Conservation (phyloP, 2,329 filamentous ascomycete genomes). For the Pseudovirgaria hyperparasitica region DNA sequence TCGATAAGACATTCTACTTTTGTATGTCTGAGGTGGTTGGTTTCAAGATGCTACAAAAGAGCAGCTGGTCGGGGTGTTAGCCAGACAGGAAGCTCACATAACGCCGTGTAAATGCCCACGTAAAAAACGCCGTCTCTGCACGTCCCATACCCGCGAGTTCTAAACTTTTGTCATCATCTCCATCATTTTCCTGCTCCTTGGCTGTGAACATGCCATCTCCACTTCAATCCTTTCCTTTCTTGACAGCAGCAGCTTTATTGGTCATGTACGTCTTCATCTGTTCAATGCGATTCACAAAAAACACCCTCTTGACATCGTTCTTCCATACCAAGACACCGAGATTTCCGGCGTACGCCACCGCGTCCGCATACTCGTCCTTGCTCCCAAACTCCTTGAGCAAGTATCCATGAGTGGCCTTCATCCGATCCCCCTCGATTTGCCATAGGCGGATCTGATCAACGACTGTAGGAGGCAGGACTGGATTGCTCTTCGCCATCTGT, state of each 20-base stretch:
- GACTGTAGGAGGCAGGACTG: constrained; percentile 84
- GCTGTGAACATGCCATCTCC: not conserved
- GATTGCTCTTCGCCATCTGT: constrained; percentile 67
- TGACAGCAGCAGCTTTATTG: too few relatives aligned
- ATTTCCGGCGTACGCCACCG: constrained; percentile 69
- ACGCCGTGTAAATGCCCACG: not conserved
- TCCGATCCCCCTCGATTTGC: constrained; percentile 94
- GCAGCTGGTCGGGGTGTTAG: too few relatives aligned
- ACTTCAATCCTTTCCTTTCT: not conserved
- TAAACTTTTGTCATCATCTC: constrained; percentile 4
- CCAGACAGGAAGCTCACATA: not conserved
- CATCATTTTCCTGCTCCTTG: constrained; percentile 5
- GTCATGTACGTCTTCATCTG: constrained; percentile 74
- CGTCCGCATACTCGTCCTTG: constrained; percentile 54
- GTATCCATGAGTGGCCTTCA: constrained; percentile 73
- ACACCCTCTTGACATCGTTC: constrained; percentile 65
- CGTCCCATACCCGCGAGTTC: not conserved
- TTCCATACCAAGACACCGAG: constrained; percentile 84
- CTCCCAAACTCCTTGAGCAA: constrained; percentile 80
- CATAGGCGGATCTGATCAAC: constrained; percentile 95
- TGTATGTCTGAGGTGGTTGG: too few relatives aligned
- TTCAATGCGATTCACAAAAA: constrained; percentile 86
- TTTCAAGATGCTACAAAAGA: too few relatives aligned
- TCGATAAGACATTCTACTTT: too few relatives aligned
- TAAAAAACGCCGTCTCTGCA: constrained; percentile 1